Evolutionary conservation across 2,329 filamentous ascomycete species (phyloP).

Genomic region (Teratosphaeriaceae sp.): DNA sequence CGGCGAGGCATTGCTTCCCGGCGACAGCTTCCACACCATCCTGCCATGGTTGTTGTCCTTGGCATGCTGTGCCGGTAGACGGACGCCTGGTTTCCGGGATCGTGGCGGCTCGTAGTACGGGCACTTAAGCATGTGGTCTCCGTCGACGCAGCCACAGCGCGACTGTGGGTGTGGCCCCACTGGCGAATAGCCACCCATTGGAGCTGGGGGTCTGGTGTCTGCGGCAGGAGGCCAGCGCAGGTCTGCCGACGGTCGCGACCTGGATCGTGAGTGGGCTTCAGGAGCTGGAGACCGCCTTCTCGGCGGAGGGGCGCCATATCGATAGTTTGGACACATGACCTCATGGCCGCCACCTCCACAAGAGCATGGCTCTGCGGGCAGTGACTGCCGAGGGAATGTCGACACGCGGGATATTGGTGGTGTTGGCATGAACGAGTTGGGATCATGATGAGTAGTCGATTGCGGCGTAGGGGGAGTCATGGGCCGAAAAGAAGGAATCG

Average conservation of each 20-base stretch:
- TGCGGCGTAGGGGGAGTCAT: background rate
- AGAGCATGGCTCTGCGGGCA: conserved; percentile 5
- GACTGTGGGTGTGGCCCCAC: background rate
- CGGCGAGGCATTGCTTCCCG: background rate
- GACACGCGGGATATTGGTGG: background rate
- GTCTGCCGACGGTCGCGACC: background rate
- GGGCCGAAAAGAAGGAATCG: background rate
- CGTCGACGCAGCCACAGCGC: background rate
- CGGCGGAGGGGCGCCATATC: conserved; percentile 5
- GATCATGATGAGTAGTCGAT: background rate
- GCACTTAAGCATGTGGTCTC: background rate
- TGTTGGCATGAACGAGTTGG: background rate
- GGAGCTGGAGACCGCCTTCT: background rate
- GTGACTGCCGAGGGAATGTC: background rate
- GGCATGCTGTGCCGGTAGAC: conserved; percentile 1
- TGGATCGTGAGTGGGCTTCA: background rate
- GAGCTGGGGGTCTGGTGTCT: background rate
- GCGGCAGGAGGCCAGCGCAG: conserved; percentile 1
- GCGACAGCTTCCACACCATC: conserved; percentile 2
- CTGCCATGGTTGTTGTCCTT: conserved; percentile 1
- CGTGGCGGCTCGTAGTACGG: background rate
- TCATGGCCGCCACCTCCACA: conserved; percentile 5
- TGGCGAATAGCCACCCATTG: background rate
- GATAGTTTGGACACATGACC: conserved; percentile 11
- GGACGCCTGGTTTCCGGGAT: background rate